A percentile compares a stretch with the other conserved stretches of the same genome.
These are phyloP conservation scores for Rhytidiadelphus loreus DNA, from an alignment of 225 moss, liverwort and hornwort genomes.

Conservation along the genomic window DNA sequence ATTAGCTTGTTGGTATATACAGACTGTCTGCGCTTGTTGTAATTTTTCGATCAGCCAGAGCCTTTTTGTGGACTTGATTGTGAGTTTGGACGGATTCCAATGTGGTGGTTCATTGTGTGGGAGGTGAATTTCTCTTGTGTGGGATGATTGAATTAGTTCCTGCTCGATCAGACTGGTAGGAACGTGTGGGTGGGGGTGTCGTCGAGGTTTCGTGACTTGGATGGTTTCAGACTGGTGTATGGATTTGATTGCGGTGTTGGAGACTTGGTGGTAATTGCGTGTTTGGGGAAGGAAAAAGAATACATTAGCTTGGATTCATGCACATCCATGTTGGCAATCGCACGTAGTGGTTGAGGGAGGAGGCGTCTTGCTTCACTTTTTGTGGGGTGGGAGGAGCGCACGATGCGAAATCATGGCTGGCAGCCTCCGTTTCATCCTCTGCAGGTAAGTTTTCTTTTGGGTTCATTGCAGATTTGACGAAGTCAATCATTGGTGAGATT, in stretches of 20 bases:
- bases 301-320: neutral
- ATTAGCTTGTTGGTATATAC: too few relatives aligned
- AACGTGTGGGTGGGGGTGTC: neutral
- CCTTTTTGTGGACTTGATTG: neutral
- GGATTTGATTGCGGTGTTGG: neutral
- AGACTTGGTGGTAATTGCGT: neutral
- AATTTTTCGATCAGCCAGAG: neutral
- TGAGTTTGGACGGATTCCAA: neutral
- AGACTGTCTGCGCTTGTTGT: neutral
- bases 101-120: neutral
- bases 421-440: conserved; percentile 82
- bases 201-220: neutral
- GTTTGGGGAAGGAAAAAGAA: neutral
- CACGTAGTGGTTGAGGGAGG: neutral
- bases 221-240: neutral
- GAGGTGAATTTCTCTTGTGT: neutral
- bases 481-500: neutral
- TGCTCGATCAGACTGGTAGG: neutral
- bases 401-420: conserved; percentile 99
- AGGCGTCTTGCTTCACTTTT: neutral
- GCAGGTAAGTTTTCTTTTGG: conserved; percentile 27
- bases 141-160: neutral
- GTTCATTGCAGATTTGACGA: neutral
- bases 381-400: conserved; percentile 5
- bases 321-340: neutral